Base-by-base conservation (phyloP, 352 stramenopile genomes). In the Phytophthora foliorum region DNA sequence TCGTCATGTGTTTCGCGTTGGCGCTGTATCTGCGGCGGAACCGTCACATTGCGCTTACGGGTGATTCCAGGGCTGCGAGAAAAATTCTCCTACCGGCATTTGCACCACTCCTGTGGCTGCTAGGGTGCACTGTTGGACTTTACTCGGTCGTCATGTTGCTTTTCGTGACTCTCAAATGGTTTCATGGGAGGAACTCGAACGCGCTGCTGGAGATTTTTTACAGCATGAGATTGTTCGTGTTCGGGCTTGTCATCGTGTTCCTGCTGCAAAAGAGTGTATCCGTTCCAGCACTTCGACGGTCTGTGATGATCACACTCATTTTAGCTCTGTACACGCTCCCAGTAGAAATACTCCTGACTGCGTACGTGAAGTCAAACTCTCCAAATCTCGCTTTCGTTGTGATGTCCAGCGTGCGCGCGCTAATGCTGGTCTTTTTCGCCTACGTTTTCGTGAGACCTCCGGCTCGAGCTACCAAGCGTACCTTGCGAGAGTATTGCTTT, bases 31-130 rank as follows among this genome's bases (percentile, higher is more conserved):
- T 93, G 39, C 74, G 86, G 2, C 70, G 74, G 54, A 90, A 90
- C 53, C 82, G 86, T 13, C 63, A 81, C 27, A 67, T 84, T 3
- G 86, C 84, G 10, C 62, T 86, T 27, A 72, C 66, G 25, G 81
- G 86, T 8, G 73, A 93, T 49, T 58, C 69, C 0, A 67, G 65
- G 0, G 84, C 84, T 11, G 70, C 82, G 4, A 69, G 82, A 39
- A 92, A 92, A 61, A 61, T 92, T 42, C 72, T 92, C 25, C 44
- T 92, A 29, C 85, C 85, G 10, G 82, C 83, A 8, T 93, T 91
- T 56, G 85, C 90, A 64, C 85, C 85, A 0, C 60, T 93, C 38
- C 64, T 93, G 9, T 89, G 79, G 81, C 61, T 91, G 10, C 69
- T 93, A 4, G 69, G 66, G 1, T 50, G 14, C 7, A 63, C 70